A percentile compares a stretch with the other conserved stretches of the same genome.
Conservation (phyloP, 2,329 filamentous ascomycete species). For the Microcyclosporella mali region DNA sequence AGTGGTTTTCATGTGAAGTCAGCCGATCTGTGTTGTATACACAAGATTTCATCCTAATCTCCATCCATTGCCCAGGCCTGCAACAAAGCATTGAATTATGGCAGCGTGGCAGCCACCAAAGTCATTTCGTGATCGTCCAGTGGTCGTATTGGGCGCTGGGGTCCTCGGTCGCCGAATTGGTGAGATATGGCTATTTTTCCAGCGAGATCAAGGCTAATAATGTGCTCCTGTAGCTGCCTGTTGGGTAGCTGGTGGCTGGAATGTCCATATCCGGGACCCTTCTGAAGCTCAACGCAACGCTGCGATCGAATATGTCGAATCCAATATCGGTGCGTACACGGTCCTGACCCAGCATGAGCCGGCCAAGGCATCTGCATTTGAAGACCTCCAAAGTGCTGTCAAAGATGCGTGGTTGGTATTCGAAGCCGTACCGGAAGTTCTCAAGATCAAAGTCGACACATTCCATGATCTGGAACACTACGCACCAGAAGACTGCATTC, state of each 20-base stretch:
- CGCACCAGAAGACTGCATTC: slow-evolving; percentile 42
- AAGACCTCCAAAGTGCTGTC: slow-evolving; percentile 37
- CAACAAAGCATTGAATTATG: not conserved
- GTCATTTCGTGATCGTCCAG: not conserved
- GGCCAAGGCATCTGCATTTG: not conserved
- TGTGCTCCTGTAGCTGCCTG: slow-evolving; percentile 21
- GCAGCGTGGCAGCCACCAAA: slow-evolving; percentile 2
- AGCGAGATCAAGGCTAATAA: not conserved
- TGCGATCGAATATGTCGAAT: slow-evolving; percentile 37
- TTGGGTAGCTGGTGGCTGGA: slow-evolving; percentile 34
- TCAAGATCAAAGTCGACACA: slow-evolving; percentile 44
- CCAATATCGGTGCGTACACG: slow-evolving; percentile 29
- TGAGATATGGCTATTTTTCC: not conserved
- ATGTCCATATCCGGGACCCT: slow-evolving; percentile 42
- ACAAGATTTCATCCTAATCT: too few relatives aligned
- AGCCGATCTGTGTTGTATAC: too few relatives aligned
- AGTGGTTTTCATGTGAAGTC: too few relatives aligned
- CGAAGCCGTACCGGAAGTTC: slow-evolving; percentile 48
- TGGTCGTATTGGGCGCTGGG: slow-evolving; percentile 3
- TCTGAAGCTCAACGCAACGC: slow-evolving; percentile 33
- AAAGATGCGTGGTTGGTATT: slow-evolving; percentile 48
- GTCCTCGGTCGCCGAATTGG: slow-evolving; percentile 5
- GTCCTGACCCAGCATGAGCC: slow-evolving; percentile 5
- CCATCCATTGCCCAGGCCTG: too few relatives aligned
- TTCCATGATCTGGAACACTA: slow-evolving; percentile 44